Evolutionary conservation across 1,139 yeast genomes (phyloP), one percentile per base, ranked within the genome.

Genomic region (Zygosaccharomyces pseudobailii): DNA sequence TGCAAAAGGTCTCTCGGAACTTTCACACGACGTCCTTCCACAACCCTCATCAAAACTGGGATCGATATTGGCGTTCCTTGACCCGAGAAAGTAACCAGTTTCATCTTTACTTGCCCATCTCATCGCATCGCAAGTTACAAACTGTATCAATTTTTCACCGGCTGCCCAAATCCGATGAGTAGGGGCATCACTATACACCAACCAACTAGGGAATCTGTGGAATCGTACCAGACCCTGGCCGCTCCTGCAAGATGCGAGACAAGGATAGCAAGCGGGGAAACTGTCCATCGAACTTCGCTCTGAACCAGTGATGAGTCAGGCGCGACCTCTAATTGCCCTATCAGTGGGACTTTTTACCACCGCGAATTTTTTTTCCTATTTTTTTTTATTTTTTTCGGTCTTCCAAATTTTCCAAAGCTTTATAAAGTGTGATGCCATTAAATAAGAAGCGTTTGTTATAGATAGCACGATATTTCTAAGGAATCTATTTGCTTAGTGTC

Each of bases 31-130:
- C 57, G 59, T 38, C 55, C 53, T 41, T 56, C 50, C 17, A 64
- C 51, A 21, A 61, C 49, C n/a, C 61, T 48, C 38, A 54, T 53
- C 38, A 57, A 40, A 8, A 57, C 49, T 7, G 59, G 58, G 9
- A 61, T 50, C 4, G 62, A 55, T 7, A 63, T 60, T 3, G 63
- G 54, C 3, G 67, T 58, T 6, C 69, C 69, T 52, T 66, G 69
- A 4, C 69, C 69, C 8, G 68, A 68, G 43, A 66, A 65, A 3
- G 67, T 63, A 9, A 65, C 43, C 23, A 64, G 43, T 38, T 55
- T 56, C 62, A 59, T 49, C 44, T 35, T 40, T 13, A 35, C 27
- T 35, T 35, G 20, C 2, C 23, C 41, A 38, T 38, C 41, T 34
- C 36, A 38, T 38, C 41, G 21, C 41, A 38, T 28, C 41, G 23